Evolutionary conservation across 805 yeast genomes (phyloP).

Genomic region (Scheffersomyces ergatensis): DNA sequence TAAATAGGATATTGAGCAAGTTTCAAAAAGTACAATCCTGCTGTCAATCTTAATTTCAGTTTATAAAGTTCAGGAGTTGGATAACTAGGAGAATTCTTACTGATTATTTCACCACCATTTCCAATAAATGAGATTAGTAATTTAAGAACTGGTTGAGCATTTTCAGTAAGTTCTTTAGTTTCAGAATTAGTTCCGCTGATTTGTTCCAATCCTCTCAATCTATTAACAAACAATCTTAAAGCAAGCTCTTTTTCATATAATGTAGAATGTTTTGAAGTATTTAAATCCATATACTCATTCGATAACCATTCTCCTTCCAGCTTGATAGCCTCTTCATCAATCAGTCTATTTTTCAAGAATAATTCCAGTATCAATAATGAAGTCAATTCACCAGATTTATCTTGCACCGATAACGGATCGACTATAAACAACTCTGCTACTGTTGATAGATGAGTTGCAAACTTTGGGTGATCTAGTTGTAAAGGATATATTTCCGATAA

Average conservation of each 20-base stretch:
- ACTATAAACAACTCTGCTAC: constrained; percentile 57
- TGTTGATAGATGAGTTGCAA: constrained; percentile 57
- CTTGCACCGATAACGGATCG: constrained; percentile 49
- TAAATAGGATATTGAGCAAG: constrained; percentile 56
- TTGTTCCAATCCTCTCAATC: constrained; percentile 37
- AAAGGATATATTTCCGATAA: constrained; percentile 51
- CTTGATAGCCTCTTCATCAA: constrained; percentile 23
- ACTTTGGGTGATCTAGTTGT: constrained; percentile 27
- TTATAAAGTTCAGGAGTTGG: constrained; percentile 67
- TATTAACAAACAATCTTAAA: constrained; percentile 56
- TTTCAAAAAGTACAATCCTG: constrained; percentile 65
- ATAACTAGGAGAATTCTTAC: constrained; percentile 33
- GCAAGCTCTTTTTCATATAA: constrained; percentile 52
- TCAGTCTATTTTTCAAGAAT: constrained; percentile 48
- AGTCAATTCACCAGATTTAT: constrained; percentile 57
- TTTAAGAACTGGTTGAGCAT: constrained; percentile 65
- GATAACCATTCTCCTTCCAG: constrained; percentile 45
- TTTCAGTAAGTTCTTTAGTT: constrained; percentile 34
- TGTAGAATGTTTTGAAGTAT: constrained; percentile 18
- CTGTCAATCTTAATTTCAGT: constrained; percentile 60
- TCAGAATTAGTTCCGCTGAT: constrained; percentile 16
- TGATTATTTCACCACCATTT: constrained; percentile 76
- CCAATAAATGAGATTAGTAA: constrained; percentile 64
- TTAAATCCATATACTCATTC: constrained; percentile 36
- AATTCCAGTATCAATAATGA: constrained; percentile 59